A percentile compares a stretch with the other conserved stretches of the same genome.
phyloP scores from a whole-genome alignment of 2,329 filamentous ascomycete genomes.

The Monilinia aucupariae region DNA sequence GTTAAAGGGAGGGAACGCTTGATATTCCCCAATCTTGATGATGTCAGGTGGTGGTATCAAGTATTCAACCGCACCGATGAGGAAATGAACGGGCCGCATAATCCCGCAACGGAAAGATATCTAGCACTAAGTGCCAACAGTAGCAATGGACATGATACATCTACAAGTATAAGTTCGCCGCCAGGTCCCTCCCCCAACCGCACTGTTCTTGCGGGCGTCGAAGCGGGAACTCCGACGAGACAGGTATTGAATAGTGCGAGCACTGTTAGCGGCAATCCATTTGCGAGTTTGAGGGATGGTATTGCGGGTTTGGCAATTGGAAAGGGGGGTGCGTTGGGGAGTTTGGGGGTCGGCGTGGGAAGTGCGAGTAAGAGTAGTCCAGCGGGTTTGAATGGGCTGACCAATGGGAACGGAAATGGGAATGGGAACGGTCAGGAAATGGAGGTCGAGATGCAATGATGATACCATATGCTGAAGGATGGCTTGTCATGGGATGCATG shows the following conservation, averaged over 20 bases:
- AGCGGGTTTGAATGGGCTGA: constrained; percentile 5
- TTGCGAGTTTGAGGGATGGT: constrained; percentile 42
- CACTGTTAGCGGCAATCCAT: constrained; percentile 33
- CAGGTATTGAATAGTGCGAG: constrained; percentile 32
- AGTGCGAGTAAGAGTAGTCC: constrained; percentile 29
- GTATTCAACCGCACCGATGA: constrained; percentile 78
- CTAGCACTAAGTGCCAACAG: constrained; percentile 16
- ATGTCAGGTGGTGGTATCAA: constrained; percentile 92
- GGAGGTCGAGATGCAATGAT: constrained; percentile 47
- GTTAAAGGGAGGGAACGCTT: constrained; percentile 75
- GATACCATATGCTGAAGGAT: constrained; percentile 9
- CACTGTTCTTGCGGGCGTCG: constrained; percentile 7
- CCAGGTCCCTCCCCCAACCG: not conserved
- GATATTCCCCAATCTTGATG: constrained; percentile 69
- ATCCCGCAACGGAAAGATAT: constrained; percentile 41
- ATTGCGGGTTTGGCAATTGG: constrained; percentile 42
- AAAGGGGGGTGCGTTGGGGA: constrained; percentile 21
- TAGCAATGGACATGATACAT: constrained; percentile 10
- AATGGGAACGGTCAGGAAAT: constrained; percentile 33
- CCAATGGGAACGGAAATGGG: constrained; percentile 16
- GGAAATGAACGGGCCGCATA: constrained; percentile 79
- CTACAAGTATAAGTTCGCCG: constrained; percentile 1
- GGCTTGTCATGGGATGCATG: constrained; percentile 6
- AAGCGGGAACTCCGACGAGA: constrained; percentile 20
- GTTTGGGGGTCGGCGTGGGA: constrained; percentile 24